A percentile compares a stretch with the other conserved stretches of the same genome.
These are phyloP conservation scores for Pseudogymnoascus destructans DNA, from an alignment of 2,329 filamentous ascomycete species.

Conservation along the genomic window DNA sequence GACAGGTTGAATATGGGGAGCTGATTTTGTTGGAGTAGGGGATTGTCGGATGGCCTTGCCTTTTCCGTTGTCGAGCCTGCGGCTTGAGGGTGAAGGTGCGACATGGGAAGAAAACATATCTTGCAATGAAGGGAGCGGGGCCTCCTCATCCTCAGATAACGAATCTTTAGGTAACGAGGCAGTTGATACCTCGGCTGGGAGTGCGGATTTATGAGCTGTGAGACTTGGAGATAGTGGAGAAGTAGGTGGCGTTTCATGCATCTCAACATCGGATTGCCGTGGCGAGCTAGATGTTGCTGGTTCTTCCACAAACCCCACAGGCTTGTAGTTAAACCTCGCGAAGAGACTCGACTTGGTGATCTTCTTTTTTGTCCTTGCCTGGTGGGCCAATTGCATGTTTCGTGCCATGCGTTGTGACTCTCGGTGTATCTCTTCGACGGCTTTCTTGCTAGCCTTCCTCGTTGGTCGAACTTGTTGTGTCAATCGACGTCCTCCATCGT, in stretches of 20 bases:
- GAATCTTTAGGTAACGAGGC: background rate
- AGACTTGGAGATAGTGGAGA: conserved; percentile 39
- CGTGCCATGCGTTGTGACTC: conserved; percentile 86
- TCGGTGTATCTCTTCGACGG: conserved; percentile 83
- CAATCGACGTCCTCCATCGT: conserved; percentile 49
- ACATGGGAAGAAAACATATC: conserved; percentile 17
- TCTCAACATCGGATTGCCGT: conserved; percentile 38
- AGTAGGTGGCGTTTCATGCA: conserved; percentile 56
- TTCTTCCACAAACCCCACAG: conserved; percentile 24
- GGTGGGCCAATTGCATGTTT: conserved; percentile 81
- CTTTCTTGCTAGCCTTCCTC: conserved; percentile 87
- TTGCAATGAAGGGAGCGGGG: conserved; percentile 30
- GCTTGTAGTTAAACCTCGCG: conserved; percentile 65
- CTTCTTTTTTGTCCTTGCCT: conserved; percentile 84
- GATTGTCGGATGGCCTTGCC: conserved; percentile 34
- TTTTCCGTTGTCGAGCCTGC: conserved; percentile 43
- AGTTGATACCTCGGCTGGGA: background rate
- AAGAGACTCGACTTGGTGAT: conserved; percentile 74
- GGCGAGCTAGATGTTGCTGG: conserved; percentile 40
- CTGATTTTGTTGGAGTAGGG: conserved; percentile 11
- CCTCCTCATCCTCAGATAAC: conserved; percentile 19
- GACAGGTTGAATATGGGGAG: conserved; percentile 14
- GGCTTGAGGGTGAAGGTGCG: conserved; percentile 21
- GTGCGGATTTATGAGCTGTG: conserved; percentile 13
- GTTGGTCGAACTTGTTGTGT: conserved; percentile 57